Percentiles rank a stretch among this genome's conserved stretches.
These are phyloP conservation scores for Cladophialophora bantiana DNA, from an alignment of 2,329 filamentous ascomycete species.

Conservation along the genomic window DNA sequence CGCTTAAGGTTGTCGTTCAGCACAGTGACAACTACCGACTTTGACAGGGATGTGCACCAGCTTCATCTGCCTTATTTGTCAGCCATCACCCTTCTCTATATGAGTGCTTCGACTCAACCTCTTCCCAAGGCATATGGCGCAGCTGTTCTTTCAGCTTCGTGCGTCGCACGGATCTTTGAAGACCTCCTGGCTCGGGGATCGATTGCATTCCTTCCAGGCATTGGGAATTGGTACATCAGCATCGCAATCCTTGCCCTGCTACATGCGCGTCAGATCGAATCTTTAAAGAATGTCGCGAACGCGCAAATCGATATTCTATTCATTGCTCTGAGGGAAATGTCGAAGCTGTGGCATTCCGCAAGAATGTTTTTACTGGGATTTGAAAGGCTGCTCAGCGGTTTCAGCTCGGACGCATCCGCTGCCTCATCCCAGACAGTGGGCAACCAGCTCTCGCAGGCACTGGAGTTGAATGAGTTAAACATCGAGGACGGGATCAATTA, in stretches of 20 bases:
- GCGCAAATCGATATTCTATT: slow-evolving; percentile 47
- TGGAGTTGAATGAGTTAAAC: slow-evolving; percentile 1
- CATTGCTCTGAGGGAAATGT: slow-evolving; percentile 46
- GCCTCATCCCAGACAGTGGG: not conserved
- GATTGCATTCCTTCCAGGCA: slow-evolving; percentile 47
- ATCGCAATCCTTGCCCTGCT: slow-evolving; percentile 53
- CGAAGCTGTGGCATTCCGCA: slow-evolving; percentile 49
- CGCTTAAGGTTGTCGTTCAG: slow-evolving; percentile 13
- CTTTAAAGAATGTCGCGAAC: slow-evolving; percentile 45
- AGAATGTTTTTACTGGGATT: slow-evolving; percentile 48
- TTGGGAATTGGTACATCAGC: slow-evolving; percentile 53
- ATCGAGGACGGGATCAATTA: slow-evolving; percentile 43
- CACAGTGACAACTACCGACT: slow-evolving; percentile 38
- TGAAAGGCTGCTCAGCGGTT: slow-evolving; percentile 24
- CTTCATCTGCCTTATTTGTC: slow-evolving; percentile 53
- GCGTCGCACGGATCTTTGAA: slow-evolving; percentile 50
- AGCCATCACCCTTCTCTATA: slow-evolving; percentile 50
- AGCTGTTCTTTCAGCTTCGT: slow-evolving; percentile 51
- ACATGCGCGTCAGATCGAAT: slow-evolving; percentile 48
- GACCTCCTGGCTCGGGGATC: slow-evolving; percentile 50
- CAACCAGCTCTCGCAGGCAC: not conserved
- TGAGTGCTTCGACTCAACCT: slow-evolving; percentile 45
- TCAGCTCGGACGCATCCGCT: not conserved
- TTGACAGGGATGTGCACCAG: slow-evolving; percentile 53
- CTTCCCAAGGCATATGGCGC: slow-evolving; percentile 48